Base-by-base conservation (phyloP, 768 basidiomycete species). In the Wakefieldia striispora region DNA sequence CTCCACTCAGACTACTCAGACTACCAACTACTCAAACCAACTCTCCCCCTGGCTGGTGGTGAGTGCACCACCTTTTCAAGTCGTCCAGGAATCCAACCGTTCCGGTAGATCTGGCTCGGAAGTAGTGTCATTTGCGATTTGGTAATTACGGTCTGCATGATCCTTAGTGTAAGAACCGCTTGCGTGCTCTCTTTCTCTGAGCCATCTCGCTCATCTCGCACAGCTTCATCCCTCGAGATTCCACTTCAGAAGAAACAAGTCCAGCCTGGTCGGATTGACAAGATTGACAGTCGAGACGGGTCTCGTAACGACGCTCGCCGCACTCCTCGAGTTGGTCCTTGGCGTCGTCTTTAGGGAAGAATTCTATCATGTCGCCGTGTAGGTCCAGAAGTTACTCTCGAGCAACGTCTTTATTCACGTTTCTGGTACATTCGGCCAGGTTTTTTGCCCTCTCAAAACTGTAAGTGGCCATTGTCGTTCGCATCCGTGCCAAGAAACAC, bases 281-380 rank as follows among this genome's bases (percentile, higher is more conserved):
- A 62, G 34, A 43, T 37, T 65, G 12, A 57, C 61, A n/a, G 43
- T 63, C 13, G 62, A 65, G 31, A 65, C 61, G 0, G 64, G 64
- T 3, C 45, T 57, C 12, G 40, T 63, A 10, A 65, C 63, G 11
- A 50, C 61, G 4, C 35, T 40, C 3, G 52, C 63, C 1, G 54
- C 54, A 0, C 42, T 63, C 13, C 16, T 57, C 1, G 62, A 65
- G 33, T 43, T 63, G 2, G 26, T 57, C 10, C 40, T 65, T 7
- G 54, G 43, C 3, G 6, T 48, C 2, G 39, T 38, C 24, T 64
- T 7, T 23, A 23, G 4, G 6, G 1, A 43, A 0, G 12, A 35
- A 0, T 7, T 43, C 19, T 54, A 56, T 33, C 57, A 63, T 24
- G 4, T 51, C 5, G 60, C 63, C 2, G 43, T 60, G 62, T 63